Conservation (phyloP, 305 asterid genomes). For the Andrographis paniculata region DNA sequence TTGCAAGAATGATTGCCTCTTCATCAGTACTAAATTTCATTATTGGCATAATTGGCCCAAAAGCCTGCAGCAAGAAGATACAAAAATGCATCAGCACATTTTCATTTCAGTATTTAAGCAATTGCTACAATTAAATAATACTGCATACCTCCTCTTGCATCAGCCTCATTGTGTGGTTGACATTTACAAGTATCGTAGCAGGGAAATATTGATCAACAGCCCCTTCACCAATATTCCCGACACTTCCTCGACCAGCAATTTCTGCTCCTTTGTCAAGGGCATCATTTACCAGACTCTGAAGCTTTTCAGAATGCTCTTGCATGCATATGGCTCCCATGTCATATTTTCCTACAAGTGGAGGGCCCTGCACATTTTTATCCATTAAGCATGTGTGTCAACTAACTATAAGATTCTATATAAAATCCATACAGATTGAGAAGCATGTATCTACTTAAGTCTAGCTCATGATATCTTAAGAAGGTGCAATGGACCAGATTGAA, state of each 20-base stretch:
- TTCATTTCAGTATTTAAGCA: constrained; percentile 14
- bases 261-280: constrained; percentile 91
- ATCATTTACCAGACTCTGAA: constrained; percentile 75
- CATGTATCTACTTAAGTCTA: too few species aligned
- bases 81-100: constrained; percentile 10
- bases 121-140: constrained; percentile 3
- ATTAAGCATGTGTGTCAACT: background rate
- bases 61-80: constrained; percentile 48
- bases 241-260: constrained; percentile 86
- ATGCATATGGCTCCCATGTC: constrained; percentile 99
- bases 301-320: constrained; percentile 98
- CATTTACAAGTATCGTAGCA: constrained; percentile 81
- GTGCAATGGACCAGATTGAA: background rate
- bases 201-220: constrained; percentile 98
- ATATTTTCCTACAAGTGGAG: constrained; percentile 79
- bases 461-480: background rate
- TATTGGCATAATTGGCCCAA: constrained; percentile 96
- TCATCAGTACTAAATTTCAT: constrained; percentile 88
- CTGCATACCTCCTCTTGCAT: constrained; percentile 91
- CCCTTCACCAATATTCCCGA: constrained; percentile 92
- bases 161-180: constrained; percentile 83
- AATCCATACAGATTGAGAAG: too few species aligned
- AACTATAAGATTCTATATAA: background rate
- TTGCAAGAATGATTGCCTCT: constrained; percentile 80
- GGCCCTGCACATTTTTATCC: constrained; percentile 50